A percentile compares a stretch with the other conserved stretches of the same genome.
These are phyloP conservation scores for Blastomyces percursus DNA, from an alignment of 2,329 filamentous ascomycete genomes.

Conservation along the genomic window DNA sequence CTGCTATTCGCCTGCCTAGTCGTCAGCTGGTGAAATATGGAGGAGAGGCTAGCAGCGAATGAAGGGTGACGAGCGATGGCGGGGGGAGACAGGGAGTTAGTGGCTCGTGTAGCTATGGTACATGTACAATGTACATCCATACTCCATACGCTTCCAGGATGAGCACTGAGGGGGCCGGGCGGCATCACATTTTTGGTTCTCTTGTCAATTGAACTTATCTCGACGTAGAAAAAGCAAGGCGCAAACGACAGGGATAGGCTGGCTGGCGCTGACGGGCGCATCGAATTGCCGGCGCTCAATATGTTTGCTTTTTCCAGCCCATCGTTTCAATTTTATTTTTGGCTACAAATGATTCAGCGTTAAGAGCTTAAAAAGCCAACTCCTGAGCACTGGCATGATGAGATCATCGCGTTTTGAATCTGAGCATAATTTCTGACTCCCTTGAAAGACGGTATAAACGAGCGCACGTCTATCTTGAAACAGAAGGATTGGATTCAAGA, in stretches of 20 bases:
- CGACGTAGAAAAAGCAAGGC: conserved; percentile 3
- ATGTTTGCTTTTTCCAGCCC: conserved; percentile 1
- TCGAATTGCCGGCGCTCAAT: background rate
- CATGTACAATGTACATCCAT: background rate
- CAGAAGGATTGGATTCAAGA: background rate
- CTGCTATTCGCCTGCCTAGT: conserved; percentile 1
- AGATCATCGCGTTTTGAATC: background rate
- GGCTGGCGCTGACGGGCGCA: background rate
- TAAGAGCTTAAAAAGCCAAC: background rate
- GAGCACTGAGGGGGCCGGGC: background rate
- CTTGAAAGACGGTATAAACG: background rate
- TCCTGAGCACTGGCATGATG: background rate
- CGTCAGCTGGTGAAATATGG: background rate
- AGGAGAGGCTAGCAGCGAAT: conserved; percentile 4
- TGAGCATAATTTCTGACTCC: background rate
- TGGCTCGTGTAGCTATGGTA: conserved; percentile 5
- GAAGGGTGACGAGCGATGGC: background rate
- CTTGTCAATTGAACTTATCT: background rate
- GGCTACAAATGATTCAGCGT: conserved; percentile 3
- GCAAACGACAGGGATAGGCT: conserved; percentile 1
- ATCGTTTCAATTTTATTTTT: conserved; percentile 4
- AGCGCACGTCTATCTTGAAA: background rate
- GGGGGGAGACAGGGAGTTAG: conserved; percentile 1
- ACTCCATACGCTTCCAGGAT: background rate
- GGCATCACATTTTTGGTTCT: conserved; percentile 1